These are phyloP conservation scores for Eutrema heterophyllum DNA, from an alignment of 345 rosid genomes.

Conservation along the genomic window DNA sequence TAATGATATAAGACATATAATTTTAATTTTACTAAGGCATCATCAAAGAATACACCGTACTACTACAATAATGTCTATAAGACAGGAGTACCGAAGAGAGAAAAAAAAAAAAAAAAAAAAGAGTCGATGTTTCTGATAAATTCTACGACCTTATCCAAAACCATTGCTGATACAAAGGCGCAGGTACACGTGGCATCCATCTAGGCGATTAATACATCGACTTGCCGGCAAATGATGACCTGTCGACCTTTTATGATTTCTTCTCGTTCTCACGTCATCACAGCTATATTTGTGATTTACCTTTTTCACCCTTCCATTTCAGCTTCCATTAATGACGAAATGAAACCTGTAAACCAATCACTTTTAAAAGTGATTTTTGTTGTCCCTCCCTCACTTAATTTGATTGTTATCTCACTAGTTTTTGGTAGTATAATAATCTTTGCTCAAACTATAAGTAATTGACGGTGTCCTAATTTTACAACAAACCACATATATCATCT, in stretches of 20 bases:
- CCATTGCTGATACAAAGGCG: background rate
- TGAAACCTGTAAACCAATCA: too few relatives aligned
- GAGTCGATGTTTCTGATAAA: background rate
- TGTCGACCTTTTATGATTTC: background rate
- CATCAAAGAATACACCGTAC: too few relatives aligned
- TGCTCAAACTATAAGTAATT: background rate
- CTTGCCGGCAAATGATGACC: conserved; percentile 19
- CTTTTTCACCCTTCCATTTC: background rate
- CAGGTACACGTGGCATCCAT: conserved; percentile 27
- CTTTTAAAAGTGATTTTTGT: background rate
- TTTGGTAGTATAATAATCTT: background rate
- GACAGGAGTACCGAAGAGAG: too few relatives aligned
- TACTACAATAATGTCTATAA: too few relatives aligned
- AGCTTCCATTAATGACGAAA: background rate
- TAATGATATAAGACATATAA: too few relatives aligned
- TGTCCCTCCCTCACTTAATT: background rate
- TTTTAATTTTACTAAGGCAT: too few relatives aligned
- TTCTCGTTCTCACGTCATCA: conserved; percentile 15
- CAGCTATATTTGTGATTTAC: background rate
- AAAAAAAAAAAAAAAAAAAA: background rate
- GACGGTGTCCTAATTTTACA: background rate
- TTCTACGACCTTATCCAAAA: conserved; percentile 28
- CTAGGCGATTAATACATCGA: background rate
- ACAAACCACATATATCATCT: background rate
- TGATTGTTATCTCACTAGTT: background rate